Base-by-base conservation (phyloP, 192 early-diverging fungal genomes). In the Coemansia sp. region DNA sequence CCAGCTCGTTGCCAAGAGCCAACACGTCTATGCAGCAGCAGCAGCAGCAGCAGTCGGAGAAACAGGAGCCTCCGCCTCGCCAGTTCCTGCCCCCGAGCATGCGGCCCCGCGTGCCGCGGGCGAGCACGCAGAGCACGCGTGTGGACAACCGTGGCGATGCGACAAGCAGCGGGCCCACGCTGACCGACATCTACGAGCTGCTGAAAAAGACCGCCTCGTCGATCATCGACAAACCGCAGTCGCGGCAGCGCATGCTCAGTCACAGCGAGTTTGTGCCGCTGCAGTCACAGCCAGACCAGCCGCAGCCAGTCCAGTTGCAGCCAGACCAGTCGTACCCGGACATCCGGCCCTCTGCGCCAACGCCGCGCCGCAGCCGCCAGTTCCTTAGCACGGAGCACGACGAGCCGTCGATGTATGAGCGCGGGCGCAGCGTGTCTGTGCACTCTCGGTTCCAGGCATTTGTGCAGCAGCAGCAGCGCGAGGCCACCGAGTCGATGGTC, bases 121-220 rank as follows among this genome's bases (percentile, higher is more conserved):
- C n/a, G 3, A 46, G n/a, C 49, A 5, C 49, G 16, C n/a, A 51
- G 29, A 28, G 6, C 33, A 54, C 11, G 24, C 9, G 22, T 9
- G 40, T 23, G 16, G 32, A 31, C 19, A n/a, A n/a, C n/a, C n/a
- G n/a, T n/a, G n/a, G n/a, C n/a, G n/a, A n/a, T n/a, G 25, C 19
- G 6, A 49, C 10, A 3, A 31, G 11, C 32, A 35, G 32, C 10
- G 67, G 63, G 1, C 73, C 73, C 10, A 66, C 73, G 8, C 33
- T 77, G 32, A 22, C 58, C 0, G 73, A 77, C n/a, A 67, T 77
- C 22, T 77, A 77, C 32, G 67, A 62, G 16, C 48, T 77, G 52
- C 67, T 77, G 47, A 62, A 71, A 43, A 18, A 46, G 21, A 67
- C 64, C 6, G 52, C 29, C 4, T 62, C 60, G 53, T 47, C 61